Evolutionary conservation across 768 basidiomycete species (phyloP).

Genomic region (Galerina marginata): DNA sequence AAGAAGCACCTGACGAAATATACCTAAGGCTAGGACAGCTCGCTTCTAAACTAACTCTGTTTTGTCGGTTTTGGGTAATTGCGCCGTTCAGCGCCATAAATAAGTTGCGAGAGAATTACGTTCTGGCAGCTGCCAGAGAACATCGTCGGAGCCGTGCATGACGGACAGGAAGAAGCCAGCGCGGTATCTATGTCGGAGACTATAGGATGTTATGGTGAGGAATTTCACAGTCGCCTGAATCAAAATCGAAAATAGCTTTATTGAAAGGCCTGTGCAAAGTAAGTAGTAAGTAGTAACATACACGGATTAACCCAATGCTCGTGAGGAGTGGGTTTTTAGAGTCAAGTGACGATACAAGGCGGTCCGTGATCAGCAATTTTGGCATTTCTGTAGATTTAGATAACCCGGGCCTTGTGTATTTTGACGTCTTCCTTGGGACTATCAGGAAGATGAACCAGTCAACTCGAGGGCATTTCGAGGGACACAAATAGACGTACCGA

Average conservation of each 20-base stretch:
- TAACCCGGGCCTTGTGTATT: conserved; percentile 74
- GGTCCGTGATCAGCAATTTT: not conserved
- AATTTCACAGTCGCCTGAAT: conserved; percentile 12
- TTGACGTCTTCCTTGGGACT: conserved; percentile 84
- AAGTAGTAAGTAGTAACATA: conserved; percentile 10
- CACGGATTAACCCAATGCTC: conserved; percentile 3
- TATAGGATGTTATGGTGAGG: conserved; percentile 13
- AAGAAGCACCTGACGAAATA: conserved; percentile 11
- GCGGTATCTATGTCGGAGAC: conserved; percentile 22
- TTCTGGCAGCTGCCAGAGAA: conserved; percentile 2
- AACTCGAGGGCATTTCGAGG: not conserved
- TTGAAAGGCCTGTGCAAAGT: not conserved
- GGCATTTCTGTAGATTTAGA: conserved; percentile 26
- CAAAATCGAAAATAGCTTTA: conserved; percentile 21
- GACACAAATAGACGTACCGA: conserved; percentile 52
- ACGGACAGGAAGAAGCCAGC: conserved; percentile 1
- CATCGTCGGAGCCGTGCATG: conserved; percentile 24
- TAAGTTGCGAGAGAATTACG: conserved; percentile 8
- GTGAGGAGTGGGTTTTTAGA: not conserved
- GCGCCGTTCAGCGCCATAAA: conserved; percentile 6
- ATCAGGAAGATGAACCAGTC: conserved; percentile 5
- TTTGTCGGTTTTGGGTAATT: conserved; percentile 13
- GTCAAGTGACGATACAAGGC: conserved; percentile 12
- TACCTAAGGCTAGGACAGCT: conserved; percentile 2
- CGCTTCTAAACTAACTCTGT: conserved; percentile 13